Percentiles rank a stretch among this genome's conserved stretches.
phyloP scores from a whole-genome alignment of 768 basidiomycete species.

The Suillus fuscotomentosus region DNA sequence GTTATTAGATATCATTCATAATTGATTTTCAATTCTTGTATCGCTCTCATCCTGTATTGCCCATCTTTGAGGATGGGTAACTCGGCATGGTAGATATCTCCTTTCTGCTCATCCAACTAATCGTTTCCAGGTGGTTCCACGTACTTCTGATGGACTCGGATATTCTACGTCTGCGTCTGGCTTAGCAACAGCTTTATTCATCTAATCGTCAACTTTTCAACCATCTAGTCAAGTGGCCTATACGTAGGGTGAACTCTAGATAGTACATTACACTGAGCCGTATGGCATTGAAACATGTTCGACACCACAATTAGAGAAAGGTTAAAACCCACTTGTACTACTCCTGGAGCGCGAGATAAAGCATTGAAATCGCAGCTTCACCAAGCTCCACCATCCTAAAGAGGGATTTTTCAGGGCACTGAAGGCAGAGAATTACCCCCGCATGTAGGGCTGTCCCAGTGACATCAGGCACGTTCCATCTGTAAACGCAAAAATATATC shows the following conservation, averaged over 20 bases:
- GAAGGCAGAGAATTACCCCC: too few species aligned
- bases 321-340: neutral
- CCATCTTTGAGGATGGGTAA: neutral
- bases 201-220: neutral
- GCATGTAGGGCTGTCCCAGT: too few species aligned
- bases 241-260: neutral
- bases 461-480: too few species aligned
- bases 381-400: too few species aligned
- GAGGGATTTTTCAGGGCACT: too few species aligned
- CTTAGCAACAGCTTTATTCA: neutral
- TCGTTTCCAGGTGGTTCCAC: neutral
- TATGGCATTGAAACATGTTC: neutral
- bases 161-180: neutral
- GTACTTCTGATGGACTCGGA: neutral
- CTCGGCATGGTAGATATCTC: neutral
- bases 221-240: neutral
- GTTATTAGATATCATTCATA: constrained; percentile 16
- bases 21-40: neutral
- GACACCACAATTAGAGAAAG: neutral
- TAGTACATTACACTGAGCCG: neutral
- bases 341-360: too few species aligned
- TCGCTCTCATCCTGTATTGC: neutral
- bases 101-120: neutral
- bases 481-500: too few species aligned
- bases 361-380: too few species aligned